Percentiles rank a stretch among this genome's conserved stretches.
phyloP scores from a whole-genome alignment of 2,329 filamentous ascomycete species.

The Fusarium musae region DNA sequence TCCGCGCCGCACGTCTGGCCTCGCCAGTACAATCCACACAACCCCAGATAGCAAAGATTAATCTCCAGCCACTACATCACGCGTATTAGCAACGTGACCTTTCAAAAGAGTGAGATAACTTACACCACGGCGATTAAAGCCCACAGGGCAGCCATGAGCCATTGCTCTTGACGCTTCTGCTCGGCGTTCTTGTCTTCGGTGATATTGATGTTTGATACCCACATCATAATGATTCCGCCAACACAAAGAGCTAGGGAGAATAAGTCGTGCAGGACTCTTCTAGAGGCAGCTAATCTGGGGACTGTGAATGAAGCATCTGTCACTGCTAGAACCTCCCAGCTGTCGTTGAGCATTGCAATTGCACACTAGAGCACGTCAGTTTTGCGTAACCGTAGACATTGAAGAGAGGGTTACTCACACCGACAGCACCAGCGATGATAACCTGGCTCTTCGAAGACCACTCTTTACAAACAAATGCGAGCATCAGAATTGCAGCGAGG shows the following conservation, averaged over 20 bases:
- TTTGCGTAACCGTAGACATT: not conserved
- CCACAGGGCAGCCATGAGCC: slow-evolving; percentile 39
- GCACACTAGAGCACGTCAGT: slow-evolving; percentile 39
- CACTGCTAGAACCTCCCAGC: slow-evolving; percentile 50
- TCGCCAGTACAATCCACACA: slow-evolving; percentile 45
- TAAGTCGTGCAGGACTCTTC: slow-evolving; percentile 49
- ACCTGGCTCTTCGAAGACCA: slow-evolving; percentile 47
- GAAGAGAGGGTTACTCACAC: slow-evolving; percentile 41
- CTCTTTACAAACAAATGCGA: slow-evolving; percentile 48
- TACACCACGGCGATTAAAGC: slow-evolving; percentile 42
- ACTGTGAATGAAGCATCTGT: slow-evolving; percentile 44
- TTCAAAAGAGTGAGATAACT: not conserved
- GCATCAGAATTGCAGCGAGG: slow-evolving; percentile 47
- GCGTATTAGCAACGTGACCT: not conserved
- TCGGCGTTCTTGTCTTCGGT: slow-evolving; percentile 4
- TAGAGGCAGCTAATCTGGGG: slow-evolving; percentile 41
- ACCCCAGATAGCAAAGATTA: slow-evolving; percentile 46
- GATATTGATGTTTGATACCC: slow-evolving; percentile 47
- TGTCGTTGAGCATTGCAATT: slow-evolving; percentile 52
- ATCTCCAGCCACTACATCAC: slow-evolving; percentile 40
- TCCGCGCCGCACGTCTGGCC: slow-evolving; percentile 32
- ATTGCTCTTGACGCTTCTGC: slow-evolving; percentile 28
- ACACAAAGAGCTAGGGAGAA: slow-evolving; percentile 48
- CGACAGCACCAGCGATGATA: slow-evolving; percentile 47
- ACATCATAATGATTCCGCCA: slow-evolving; percentile 50